Percentiles rank a stretch among this genome's conserved stretches.
Evolutionary conservation across 23 red algal genomes (phyloP).

Genomic region (Cyanidioschyzon merolae): DNA sequence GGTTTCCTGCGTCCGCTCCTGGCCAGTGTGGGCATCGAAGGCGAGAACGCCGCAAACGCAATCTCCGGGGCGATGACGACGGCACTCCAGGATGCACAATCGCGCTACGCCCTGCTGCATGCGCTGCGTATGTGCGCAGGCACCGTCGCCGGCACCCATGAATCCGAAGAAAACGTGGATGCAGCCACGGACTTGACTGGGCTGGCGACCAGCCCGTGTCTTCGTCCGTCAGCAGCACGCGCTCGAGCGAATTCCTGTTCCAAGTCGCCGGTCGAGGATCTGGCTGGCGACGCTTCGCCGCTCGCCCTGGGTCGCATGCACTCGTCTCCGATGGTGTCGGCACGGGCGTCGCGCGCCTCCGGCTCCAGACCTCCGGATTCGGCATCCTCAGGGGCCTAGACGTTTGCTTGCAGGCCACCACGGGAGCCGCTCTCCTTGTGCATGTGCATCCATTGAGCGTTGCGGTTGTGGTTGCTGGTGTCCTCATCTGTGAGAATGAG

Average conservation of each 20-base stretch:
- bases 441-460: too few species aligned
- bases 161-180: neutral
- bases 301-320: neutral
- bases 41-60: neutral
- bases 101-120: neutral
- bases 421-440: too few species aligned
- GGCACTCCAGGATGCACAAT: neutral
- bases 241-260: neutral
- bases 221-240: neutral
- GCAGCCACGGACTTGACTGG: neutral
- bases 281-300: neutral
- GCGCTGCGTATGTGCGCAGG: neutral
- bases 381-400: neutral
- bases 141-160: neutral
- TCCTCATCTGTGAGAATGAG: too few species aligned
- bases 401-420: too few species aligned
- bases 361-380: neutral
- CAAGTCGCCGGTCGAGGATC: neutral
- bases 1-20: neutral
- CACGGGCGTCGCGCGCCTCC: neutral
- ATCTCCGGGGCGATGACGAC: neutral
- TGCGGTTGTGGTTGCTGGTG: too few species aligned
- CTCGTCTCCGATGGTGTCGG: neutral
- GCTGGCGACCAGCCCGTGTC: neutral
- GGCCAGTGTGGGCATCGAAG: constrained; percentile 2